A percentile compares a stretch with the other conserved stretches of the same genome.
These are phyloP conservation scores for Ceratocystis huliohia DNA, from an alignment of 2,329 filamentous ascomycete genomes.

Conservation along the genomic window DNA sequence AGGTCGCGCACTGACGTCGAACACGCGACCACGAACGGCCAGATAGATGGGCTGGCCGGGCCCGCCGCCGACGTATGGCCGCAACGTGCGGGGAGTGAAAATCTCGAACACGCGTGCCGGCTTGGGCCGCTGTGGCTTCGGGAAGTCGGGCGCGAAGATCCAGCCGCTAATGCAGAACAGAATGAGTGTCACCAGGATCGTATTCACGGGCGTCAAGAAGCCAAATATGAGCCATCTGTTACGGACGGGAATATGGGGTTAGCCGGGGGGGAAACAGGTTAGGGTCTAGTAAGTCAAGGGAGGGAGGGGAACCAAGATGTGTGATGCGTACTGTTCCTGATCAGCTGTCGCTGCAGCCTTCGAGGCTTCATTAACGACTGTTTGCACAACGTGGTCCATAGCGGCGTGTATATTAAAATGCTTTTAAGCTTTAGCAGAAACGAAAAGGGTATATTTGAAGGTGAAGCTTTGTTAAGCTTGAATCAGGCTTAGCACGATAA, in stretches of 20 bases:
- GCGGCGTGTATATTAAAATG: not conserved
- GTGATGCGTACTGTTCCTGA: conserved; percentile 22
- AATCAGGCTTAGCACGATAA: conserved; percentile 8
- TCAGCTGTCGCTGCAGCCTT: conserved; percentile 28
- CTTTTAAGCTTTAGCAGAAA: not conserved
- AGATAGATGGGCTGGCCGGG: conserved; percentile 68
- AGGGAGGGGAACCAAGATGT: conserved; percentile 8
- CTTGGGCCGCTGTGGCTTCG: conserved; percentile 33
- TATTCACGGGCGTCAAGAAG: conserved; percentile 50
- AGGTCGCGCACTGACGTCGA: conserved; percentile 74
- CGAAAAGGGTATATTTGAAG: not conserved
- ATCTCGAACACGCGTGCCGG: conserved; percentile 51
- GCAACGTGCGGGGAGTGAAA: conserved; percentile 68
- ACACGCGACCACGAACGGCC: conserved; percentile 80
- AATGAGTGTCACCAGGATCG: conserved; percentile 44
- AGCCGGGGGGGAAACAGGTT: not conserved
- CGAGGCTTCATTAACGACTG: conserved; percentile 41
- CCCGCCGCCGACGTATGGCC: conserved; percentile 61
- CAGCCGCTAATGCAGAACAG: conserved; percentile 37
- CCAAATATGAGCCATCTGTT: conserved; percentile 28
- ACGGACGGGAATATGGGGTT: not conserved
- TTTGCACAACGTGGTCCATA: conserved; percentile 48
- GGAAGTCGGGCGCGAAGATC: conserved; percentile 27
- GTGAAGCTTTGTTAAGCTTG: not conserved
- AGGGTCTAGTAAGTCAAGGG: not conserved